Percentiles rank a stretch among this genome's conserved stretches.
Conservation (phyloP, 78 protist genomes). For the Isochrysis galbana region DNA sequence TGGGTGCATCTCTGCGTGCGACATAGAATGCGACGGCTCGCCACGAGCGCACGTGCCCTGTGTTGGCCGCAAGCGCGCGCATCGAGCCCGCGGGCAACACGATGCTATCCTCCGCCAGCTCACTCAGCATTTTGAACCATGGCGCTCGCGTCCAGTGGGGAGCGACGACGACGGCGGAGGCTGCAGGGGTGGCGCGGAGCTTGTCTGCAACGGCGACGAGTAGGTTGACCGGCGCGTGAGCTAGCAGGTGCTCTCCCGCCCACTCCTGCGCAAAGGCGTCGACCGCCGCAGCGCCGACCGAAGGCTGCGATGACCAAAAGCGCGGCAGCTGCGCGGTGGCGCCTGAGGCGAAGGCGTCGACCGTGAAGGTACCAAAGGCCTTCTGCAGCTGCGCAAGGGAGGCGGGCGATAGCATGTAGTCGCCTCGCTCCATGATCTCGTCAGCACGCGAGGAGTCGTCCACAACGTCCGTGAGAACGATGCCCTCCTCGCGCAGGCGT, state of each 20-base stretch:
- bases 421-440: too few relatives aligned
- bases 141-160: slow-evolving; percentile 19
- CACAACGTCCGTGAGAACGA: neutral
- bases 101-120: neutral
- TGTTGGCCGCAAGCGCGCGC: neutral
- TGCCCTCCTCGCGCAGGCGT: neutral
- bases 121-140: neutral
- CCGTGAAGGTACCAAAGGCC: neutral
- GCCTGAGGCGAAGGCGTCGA: slow-evolving; percentile 5
- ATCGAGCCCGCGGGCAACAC: neutral
- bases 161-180: neutral
- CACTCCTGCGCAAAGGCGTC: slow-evolving; percentile 13
- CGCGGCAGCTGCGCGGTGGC: slow-evolving; percentile 22
- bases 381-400: neutral
- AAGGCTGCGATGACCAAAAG: neutral
- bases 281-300: neutral
- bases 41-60: neutral
- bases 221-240: neutral
- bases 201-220: neutral
- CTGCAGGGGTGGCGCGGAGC: neutral
- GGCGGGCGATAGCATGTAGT: neutral
- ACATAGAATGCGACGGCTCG: neutral
- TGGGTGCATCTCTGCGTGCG: neutral
- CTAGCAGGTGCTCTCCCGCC: neutral
- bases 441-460: too few relatives aligned